phyloP scores from a whole-genome alignment of 2,329 filamentous ascomycete genomes.

The Trichophyton verrucosum region DNA sequence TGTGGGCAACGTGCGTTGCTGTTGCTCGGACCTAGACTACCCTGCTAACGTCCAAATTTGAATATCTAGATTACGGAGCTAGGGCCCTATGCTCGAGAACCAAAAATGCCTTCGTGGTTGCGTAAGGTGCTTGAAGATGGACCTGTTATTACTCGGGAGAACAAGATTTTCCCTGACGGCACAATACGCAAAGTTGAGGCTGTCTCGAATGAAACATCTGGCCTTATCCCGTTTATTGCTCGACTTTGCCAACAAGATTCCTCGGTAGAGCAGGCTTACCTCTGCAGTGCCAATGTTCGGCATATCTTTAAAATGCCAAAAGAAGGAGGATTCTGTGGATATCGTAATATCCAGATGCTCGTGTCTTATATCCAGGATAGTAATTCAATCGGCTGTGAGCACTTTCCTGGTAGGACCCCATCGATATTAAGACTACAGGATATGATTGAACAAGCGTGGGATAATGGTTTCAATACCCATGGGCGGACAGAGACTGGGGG shows the following conservation, averaged over 20 bases:
- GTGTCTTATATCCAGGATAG: conserved; percentile 61
- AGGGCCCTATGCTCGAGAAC: conserved; percentile 60
- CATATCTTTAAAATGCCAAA: conserved; percentile 72
- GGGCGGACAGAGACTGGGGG: conserved; percentile 75
- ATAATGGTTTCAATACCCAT: conserved; percentile 62
- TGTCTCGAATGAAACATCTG: conserved; percentile 38
- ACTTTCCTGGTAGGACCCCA: conserved; percentile 52
- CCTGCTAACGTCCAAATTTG: not conserved
- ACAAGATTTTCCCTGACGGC: conserved; percentile 37
- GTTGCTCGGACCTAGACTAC: not conserved
- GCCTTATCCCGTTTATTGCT: conserved; percentile 50
- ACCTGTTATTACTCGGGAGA: conserved; percentile 44
- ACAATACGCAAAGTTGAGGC: conserved; percentile 30
- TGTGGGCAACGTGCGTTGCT: not conserved
- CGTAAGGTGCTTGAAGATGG: conserved; percentile 49
- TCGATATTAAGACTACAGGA: conserved; percentile 75
- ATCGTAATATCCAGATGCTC: conserved; percentile 89
- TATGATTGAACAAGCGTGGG: conserved; percentile 78
- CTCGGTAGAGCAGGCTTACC: conserved; percentile 56
- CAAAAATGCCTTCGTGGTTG: conserved; percentile 61
- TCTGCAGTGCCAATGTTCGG: conserved; percentile 62
- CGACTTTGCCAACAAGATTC: conserved; percentile 53
- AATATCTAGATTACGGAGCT: conserved; percentile 45
- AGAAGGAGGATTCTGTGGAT: conserved; percentile 89
- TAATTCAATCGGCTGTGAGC: conserved; percentile 43